Evolutionary conservation across 2,329 filamentous ascomycete species (phyloP), one percentile per base, ranked within the genome.

Genomic region (Cercospora canescens): DNA sequence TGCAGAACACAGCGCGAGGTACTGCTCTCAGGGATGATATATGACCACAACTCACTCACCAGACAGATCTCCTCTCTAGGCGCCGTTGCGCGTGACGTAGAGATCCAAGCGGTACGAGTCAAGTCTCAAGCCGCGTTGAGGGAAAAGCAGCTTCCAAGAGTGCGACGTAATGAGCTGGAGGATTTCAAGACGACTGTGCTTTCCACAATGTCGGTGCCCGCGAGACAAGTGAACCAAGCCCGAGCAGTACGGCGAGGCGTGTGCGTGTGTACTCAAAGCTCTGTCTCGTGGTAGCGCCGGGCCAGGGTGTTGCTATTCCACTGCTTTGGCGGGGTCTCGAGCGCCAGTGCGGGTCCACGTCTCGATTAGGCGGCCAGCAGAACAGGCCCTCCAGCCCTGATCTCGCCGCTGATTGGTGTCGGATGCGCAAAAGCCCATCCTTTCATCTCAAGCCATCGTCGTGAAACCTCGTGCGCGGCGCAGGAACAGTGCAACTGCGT

Each of bases 71-170:
- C 60, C 37, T 62, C 60, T 55, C n/a, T 62, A 55, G 60, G 45
- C 48, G 48, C 60, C 48, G 60, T 62, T 62, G 48, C 39, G 60
- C 60, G 60, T 62, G 60, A 62, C 60, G 60, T 62, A 62, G 48
- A 32, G 59, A 26, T 50, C 32, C n/a, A 28, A 32, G 41, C 41
- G 45, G 45, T 26, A 52, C 45, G 60, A 62, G 60, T 62, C 60
- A 62, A 54, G 59, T 35, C 28, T 61, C 41, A 45, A 50, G 50
- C 26, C 32, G 48, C n/a, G 41, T 32, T 48, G 54, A 32, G 41
- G 41, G 41, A 41, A 48, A 50, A 24, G 41, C 24, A 48, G 45
- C 39, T 48, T 60, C 37, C n/a, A n/a, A n/a, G n/a, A 9, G 28
- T 12, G 30, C 26, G 35, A 18, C 26, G n/a, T 34, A 21, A 11